Evolutionary conservation across 176 grass and related monocot genomes (phyloP), one percentile per base, ranked within the genome.

Genomic region (Zizania latifolia): DNA sequence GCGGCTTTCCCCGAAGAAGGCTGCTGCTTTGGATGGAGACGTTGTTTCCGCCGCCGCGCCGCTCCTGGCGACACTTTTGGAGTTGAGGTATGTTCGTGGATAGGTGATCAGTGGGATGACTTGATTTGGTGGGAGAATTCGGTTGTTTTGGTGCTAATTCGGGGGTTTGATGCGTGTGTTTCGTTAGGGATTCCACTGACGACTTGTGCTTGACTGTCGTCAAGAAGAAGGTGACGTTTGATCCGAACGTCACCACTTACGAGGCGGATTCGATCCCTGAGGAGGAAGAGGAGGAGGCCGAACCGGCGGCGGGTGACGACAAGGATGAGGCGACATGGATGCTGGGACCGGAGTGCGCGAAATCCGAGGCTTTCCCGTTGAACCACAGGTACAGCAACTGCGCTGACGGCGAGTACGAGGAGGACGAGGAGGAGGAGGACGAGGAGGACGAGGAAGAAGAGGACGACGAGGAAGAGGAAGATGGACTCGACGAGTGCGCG

Each of bases 161-260:
- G 26, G 57, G 3, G 22, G 16, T 27, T 37, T 30, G 23, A 6
- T 80, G 78, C 64, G 15, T 55, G 48, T 27, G 46, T 79, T 70
- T 77, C 6, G 13, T 41, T 62, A 97, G 95, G 78, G 92, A 93
- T 54, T 86, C 73, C 58, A 55, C 65, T 12, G 89, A 92, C 34
- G 74, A 95, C 84, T n/a, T 78, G 40, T 88, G 82, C 77, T 23
- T 82, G 59, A 60, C 40, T 38, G 48, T 86, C 65, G 58, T 72
- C 36, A 90, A 83, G 87, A 99, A 99, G 89, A 99, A 94, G 86
- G 96, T 99, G 60, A 99, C 89, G 34, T 99, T 99, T 61, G 96
- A 99, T 74, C 72, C 90, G n/a, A 99, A 92, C 54, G 85, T 99
- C 27, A 94, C 78, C 28, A 92, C 89, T 16, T 95, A 86, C 60